Evolutionary conservation across 306 rosid species (phyloP), one percentile per base, ranked within the genome.

Genomic region (Canavalia gladiata): DNA sequence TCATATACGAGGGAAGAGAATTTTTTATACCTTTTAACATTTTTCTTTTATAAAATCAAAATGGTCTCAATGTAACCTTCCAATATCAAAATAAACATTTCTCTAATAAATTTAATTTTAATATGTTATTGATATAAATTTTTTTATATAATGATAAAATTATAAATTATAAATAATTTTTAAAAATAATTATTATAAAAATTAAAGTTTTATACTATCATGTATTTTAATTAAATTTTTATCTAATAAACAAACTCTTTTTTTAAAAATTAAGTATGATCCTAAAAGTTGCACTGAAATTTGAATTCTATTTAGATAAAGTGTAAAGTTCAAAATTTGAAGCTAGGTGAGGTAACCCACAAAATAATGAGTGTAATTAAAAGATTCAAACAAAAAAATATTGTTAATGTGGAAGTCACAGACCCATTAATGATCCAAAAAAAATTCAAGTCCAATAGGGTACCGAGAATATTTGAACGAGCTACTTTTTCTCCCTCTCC

Each of bases 401-500:
- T 35, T 51, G 47, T 34, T 35, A 8, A 33, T 3, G 49, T 29
- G 25, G 25, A 18, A 18, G 49, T 72, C 5, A n/a, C 37, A 0
- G 41, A 35, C 18, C 30, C 6, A 37, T 54, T 54, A 18, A 12
- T 73, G 55, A 28, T 39, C 42, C 12, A 74, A 57, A 55, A 73
- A 55, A 74, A 18, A 8, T 35, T n/a, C 7, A 55, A 73, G 50
- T 8, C 10, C 4, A 72, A 55, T 55, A 35, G 37, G 37, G 66
- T 8, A 2, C 64, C 29, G 12, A 33, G 50, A 64, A 73, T 77
- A 49, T 68, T 81, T 66, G 62, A 81, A 78, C 43, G 11, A 42
- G 5, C 70, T 55, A 33, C 63, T 37, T 52, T 71, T 4, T 71
- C 75, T 65, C 33, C 33, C 33, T 12, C 18, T 57, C 65, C 30